phyloP scores from a whole-genome alignment of 371 early-diverging fungal species.

The Mortierella sp. region DNA sequence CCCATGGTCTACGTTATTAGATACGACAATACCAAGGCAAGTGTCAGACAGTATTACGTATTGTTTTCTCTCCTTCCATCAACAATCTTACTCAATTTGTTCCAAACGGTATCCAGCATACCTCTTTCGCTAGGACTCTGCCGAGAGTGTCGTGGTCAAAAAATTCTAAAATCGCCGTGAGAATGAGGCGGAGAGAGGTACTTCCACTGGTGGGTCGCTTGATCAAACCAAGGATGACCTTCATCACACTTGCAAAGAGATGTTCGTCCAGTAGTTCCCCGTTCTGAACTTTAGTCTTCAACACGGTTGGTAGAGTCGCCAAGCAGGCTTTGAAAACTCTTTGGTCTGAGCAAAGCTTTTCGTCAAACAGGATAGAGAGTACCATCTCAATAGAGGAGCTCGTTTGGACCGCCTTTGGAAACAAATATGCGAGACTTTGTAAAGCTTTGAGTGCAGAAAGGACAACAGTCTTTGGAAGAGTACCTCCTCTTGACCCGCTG shows the following conservation, averaged over 20 bases:
- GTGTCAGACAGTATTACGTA: too few relatives aligned
- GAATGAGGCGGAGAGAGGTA: conserved; percentile 56
- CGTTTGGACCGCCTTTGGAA: conserved; percentile 29
- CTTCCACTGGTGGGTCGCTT: conserved; percentile 53
- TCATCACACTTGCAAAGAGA: conserved; percentile 50
- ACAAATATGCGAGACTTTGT: conserved; percentile 27
- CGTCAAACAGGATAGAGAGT: conserved; percentile 52
- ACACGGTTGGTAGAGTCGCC: conserved; percentile 47
- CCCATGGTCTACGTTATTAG: conserved; percentile 24
- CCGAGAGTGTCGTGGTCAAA: conserved; percentile 57
- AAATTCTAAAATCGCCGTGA: conserved; percentile 59
- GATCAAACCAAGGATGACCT: conserved; percentile 54
- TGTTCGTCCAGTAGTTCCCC: conserved; percentile 48
- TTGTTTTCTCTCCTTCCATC: too few relatives aligned
- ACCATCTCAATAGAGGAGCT: conserved; percentile 41
- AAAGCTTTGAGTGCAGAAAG: conserved; percentile 41
- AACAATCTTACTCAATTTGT: too few relatives aligned
- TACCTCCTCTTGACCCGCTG: conserved; percentile 34
- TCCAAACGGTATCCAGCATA: background rate
- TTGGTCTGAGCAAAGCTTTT: conserved; percentile 56
- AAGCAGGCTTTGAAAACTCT: conserved; percentile 61
- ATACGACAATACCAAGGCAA: background rate
- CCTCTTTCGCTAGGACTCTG: conserved; percentile 40
- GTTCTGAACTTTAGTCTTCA: conserved; percentile 50
- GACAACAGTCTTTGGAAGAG: conserved; percentile 42